Evolutionary conservation across 441 rosid genomes (phyloP), one percentile per base, ranked within the genome.

Genomic region (Breynia disticha): DNA sequence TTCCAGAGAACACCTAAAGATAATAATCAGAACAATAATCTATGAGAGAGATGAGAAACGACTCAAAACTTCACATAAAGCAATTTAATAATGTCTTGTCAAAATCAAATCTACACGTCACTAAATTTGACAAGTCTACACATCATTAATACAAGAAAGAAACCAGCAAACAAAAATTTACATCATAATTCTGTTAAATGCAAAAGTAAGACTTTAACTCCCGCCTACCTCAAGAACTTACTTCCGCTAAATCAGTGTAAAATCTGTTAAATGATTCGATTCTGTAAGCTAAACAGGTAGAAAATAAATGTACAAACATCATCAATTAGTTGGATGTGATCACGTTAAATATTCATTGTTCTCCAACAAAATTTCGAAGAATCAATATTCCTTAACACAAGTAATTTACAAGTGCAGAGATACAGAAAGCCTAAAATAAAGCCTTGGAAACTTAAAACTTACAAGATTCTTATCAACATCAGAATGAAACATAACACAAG

Each of bases 1-100:
- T 79, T 69, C 82, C 97, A 54, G 98, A 86, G 62, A 88, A 68
- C 53, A 93, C 90, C 98, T 91, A 65, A 51, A 57, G 48, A 55
- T 42, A 21, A 48, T 0, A 53, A 60, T n/a, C 18, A 22, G 17
- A 7, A 51, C n/a, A 7, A 19, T 20, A 7, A 24, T 10, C n/a
- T 11, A 51, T 22, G 16, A 16, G 28, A 11, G 19, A 43, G 32
- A 38, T 39, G 22, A 54, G 12, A 2, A 37, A 19, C 9, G 11
- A 52, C 28, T n/a, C 19, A 21, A 14, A n/a, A 28, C 32, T 22
- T 7, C 14, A 51, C 13, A 28, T n/a, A 11, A 5, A 37, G 41
- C 6, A 37, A 37, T 37, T 11, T 5, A 37, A 37, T 37, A 37
- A 5, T 37, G 6, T 37, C 41, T 37, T 37, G 41, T 6, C 6